Base-by-base conservation (phyloP, 495 filamentous ascomycete species). In the Penicillium nucicola region DNA sequence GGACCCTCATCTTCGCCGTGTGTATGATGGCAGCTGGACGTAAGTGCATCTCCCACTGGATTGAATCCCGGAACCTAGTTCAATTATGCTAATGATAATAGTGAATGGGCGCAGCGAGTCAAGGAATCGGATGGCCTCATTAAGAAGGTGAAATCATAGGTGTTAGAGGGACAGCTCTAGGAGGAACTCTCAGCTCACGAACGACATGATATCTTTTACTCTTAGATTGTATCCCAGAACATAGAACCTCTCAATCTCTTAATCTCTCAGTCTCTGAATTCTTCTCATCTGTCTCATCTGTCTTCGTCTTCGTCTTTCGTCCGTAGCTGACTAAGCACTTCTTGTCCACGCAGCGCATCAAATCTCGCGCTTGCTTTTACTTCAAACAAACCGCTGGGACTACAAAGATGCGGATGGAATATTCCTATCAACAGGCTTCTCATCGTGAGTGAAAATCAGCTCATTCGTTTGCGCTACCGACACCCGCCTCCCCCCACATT, bases 1-100 rank as follows among this genome's bases (percentile, higher is more conserved):
- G 11, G 71, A 81, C 30, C 73, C 83, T 6, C 77, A 82, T 31
- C 83, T 82, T 35, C 82, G 87, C 51, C 84, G 80, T 60, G 75
- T 97, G 20, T 98, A 98, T 64, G 93, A 97, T 77, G 93, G 93
- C 13, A 96, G 90, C 60, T 97, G 93, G 93, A 96, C 92, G 87
- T 95, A 66, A 87, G 89, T 89, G 14, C 40, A 38, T 5, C 31
- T 11, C 9, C 5, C 23, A 40, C 35, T 13, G 39, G 46, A 22
- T 22, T 22, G 20, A 22, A 22, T 22, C 30, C 11, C 10, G 32
- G 18, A 10, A 12, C 9, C 13, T 44, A 23, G 23, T 8, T 19
- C 5, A 18, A 46, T 44, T 23, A 28, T 51, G 18, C 51, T 70
- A 52, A 68, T 18, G 11, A 34, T 13, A 1, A 23, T 47, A 89